Evolutionary conservation across 305 asterid genomes (phyloP), one percentile per base, ranked within the genome.

Genomic region (Ilex paraguariensis): DNA sequence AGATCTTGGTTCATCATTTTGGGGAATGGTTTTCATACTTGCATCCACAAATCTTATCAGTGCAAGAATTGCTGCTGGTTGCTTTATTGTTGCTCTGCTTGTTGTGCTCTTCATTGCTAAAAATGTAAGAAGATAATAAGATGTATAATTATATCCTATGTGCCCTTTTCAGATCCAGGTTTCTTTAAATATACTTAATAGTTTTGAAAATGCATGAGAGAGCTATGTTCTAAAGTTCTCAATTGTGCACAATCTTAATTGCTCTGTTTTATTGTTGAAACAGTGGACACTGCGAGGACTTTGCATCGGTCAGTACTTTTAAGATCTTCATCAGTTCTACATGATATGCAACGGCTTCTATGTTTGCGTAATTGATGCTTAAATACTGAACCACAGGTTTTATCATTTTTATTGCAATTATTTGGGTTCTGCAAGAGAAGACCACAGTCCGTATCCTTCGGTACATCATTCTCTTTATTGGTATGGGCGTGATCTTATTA

Each of bases 231-330:
- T 14, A 14, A 14, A 14, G 28, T 3, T 52, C n/a, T 14, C 10
- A n/a, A 16, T 14, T 17, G 31, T 16, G 7, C 28, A 14, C 17
- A 45, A 10, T 56, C 73, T 72, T 53, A 52, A 70, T 61, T 33
- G 16, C 30, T 5, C n/a, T 52, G n/a, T 52, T 70, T 77, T 63
- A 36, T 73, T 73, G 61, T 52, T 61, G 76, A 32, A 75, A 81
- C 94, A 93, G 97, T 93, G 99, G 99, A 93, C 99, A 52, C 82
- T 93, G 17, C 86, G 97, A 57, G 94, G 99, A 67, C 97, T 93
- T 74, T 93, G 96, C 74, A 81, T 93, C 13, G 97, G 99, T 93
- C 69, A 81, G 96, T 73, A 62, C 42, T 32, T 61, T 59, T 63
- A 61, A 31, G 33, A 51, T 51, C 59, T 49, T 59, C 42, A 63